Base-by-base conservation (phyloP, 2,329 filamentous ascomycete genomes). In the Corynespora cassiicola region DNA sequence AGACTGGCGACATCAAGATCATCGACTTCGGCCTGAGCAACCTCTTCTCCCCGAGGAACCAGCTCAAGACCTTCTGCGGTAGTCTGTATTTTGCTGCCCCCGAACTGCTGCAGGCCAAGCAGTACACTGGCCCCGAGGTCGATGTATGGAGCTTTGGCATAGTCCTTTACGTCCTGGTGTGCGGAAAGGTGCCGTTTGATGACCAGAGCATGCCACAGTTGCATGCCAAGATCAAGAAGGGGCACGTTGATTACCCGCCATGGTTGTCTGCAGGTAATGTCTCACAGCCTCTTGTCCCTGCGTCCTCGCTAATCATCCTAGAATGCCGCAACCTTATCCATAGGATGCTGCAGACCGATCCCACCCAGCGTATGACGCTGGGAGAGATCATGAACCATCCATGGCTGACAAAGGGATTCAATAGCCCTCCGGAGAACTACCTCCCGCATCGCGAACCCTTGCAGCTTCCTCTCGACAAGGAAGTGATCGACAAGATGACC, bases 121-220 rank as follows among this genome's bases (percentile, higher is more conserved):
- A 91, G 41, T 99, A 99, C 63, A 95, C 89, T 2, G 94, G 94
- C 0, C 94, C 94, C 1, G 94, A 99, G 65, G 94, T 99, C 18
- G 94, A 99, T 63, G 82, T 97, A 1, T 99, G 94, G 94, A 97
- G 94, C 73, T 97, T 97, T 70, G 94, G 94, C 15, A 96, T 99
- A 56, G 94, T 99, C 9, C 80, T 99, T 10, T 99, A 97, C 59
- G 94, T 99, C 41, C 73, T 99, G 46, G 94, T 97, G 4, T 97
- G 94, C 64, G 94, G 94, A 35, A 97, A 97, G 69, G 94, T 99
- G 3, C 94, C 94, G 0, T 99, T 99, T 61, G 94, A 99, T 65
- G 94, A 99, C 64, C 94, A 99, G 72, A 96, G 91, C 73, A 99
- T 99, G 90, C 94, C 92, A 22, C 91, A 95, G 49, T 76, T 99